Evolutionary conservation across 2,329 filamentous ascomycete species (phyloP).

Genomic region (Orbilia ellipsospora): DNA sequence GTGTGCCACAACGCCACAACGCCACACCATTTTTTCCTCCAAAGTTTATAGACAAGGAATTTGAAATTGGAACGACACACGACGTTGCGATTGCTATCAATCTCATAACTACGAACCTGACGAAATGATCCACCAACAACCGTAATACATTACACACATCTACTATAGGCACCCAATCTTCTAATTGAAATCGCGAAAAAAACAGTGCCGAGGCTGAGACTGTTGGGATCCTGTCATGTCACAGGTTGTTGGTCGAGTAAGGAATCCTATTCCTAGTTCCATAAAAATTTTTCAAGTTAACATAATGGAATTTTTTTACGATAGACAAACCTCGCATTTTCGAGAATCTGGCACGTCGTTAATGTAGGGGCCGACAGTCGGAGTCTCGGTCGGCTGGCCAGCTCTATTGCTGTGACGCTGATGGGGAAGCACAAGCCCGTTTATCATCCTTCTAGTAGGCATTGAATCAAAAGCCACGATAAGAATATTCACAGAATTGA

Average conservation of each 20-base stretch:
- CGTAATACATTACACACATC: not conserved
- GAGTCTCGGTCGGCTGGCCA: constrained; percentile 88
- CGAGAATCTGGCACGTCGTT: constrained; percentile 93
- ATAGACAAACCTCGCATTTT: constrained; percentile 95
- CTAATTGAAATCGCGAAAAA: not conserved
- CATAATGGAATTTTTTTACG: too few relatives aligned
- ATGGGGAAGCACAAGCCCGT: constrained; percentile 99
- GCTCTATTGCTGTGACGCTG: constrained; percentile 83
- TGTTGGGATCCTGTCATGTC: constrained; percentile 71
- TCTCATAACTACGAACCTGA: too few relatives aligned
- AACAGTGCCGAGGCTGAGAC: constrained; percentile 33
- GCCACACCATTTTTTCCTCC: too few relatives aligned
- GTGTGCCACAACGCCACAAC: not conserved
- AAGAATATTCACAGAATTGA: not conserved
- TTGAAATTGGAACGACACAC: too few relatives aligned
- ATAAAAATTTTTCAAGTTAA: not conserved
- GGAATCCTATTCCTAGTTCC: constrained; percentile 52
- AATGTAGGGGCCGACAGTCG: constrained; percentile 76
- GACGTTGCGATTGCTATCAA: too few relatives aligned
- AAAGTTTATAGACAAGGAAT: too few relatives aligned
- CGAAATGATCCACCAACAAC: too few relatives aligned
- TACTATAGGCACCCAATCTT: not conserved
- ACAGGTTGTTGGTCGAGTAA: constrained; percentile 80
- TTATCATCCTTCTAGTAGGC: constrained; percentile 82
- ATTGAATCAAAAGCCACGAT: not conserved